phyloP scores from a whole-genome alignment of 345 rosid species.

The Eucalyptus curtisii region DNA sequence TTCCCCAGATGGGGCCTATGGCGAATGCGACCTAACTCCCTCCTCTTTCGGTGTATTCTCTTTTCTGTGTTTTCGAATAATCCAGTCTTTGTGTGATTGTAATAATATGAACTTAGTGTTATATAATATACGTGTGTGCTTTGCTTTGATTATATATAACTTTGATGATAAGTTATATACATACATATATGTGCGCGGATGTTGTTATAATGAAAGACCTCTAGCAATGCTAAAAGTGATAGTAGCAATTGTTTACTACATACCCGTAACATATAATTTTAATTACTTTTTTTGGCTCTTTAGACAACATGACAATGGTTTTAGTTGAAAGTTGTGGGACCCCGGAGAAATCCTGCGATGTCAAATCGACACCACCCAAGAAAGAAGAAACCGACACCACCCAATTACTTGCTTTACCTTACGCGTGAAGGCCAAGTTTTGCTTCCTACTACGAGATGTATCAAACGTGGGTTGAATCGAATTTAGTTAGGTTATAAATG shows the following conservation, averaged over 20 bases:
- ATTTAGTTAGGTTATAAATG: too few relatives aligned
- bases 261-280: background rate
- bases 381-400: too few relatives aligned
- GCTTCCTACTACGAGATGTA: too few relatives aligned
- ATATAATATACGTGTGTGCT: background rate
- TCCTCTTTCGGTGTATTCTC: background rate
- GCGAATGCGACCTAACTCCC: background rate
- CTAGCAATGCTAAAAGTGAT: background rate
- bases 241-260: background rate
- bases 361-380: too few relatives aligned
- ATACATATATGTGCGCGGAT: too few relatives aligned
- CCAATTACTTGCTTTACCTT: too few relatives aligned
- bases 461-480: too few relatives aligned
- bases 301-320: too few relatives aligned
- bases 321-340: background rate
- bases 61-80: background rate
- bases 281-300: too few relatives aligned
- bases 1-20: background rate
- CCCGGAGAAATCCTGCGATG: too few relatives aligned
- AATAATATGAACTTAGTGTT: background rate
- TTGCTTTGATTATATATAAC: background rate
- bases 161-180: too few relatives aligned
- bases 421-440: too few relatives aligned
- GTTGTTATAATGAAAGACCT: background rate
- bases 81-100: background rate